These are phyloP conservation scores for Violaceomyces palustris DNA, from an alignment of 1,284 basidiomycete species.

Conservation along the genomic window DNA sequence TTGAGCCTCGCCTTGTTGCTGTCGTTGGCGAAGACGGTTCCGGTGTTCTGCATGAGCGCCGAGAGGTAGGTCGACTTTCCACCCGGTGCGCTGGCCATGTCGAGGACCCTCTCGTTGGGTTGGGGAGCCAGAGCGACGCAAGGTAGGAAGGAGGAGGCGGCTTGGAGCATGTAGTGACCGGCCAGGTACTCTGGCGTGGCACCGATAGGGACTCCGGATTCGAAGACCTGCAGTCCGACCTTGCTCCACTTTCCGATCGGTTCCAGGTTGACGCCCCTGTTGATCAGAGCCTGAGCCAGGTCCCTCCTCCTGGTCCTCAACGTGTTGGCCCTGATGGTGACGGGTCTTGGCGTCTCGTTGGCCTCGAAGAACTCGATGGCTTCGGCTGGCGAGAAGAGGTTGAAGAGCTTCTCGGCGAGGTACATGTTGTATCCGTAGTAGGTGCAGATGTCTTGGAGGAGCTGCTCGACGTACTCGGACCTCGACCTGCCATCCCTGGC, in stretches of 20 bases:
- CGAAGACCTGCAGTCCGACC: conserved; percentile 95
- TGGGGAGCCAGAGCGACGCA: conserved; percentile 92
- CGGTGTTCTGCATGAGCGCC: conserved; percentile 86
- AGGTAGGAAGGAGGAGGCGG: conserved; percentile 97
- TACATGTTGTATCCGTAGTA: conserved; percentile 99
- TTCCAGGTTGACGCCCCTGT: conserved; percentile 84
- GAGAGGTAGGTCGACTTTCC: conserved; percentile 77
- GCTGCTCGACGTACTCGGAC: conserved; percentile 80
- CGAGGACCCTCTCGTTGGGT: conserved; percentile 86
- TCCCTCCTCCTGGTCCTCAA: conserved; percentile 87
- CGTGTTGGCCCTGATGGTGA: conserved; percentile 97
- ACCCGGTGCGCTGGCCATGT: conserved; percentile 98
- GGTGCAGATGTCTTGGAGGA: conserved; percentile 63
- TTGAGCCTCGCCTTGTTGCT: conserved; percentile 91
- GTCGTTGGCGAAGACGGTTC: conserved; percentile 97
- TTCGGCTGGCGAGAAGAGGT: conserved; percentile 87
- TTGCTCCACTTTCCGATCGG: conserved; percentile 99
- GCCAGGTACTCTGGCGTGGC: conserved; percentile 98
- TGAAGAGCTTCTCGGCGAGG: conserved; percentile 88
- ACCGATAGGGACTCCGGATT: conserved; percentile 83
- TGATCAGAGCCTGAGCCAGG: conserved; percentile 88
- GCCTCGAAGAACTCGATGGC: conserved; percentile 93
- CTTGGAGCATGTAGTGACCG: conserved; percentile 99
- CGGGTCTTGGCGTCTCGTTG: conserved; percentile 90
- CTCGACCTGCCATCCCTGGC: conserved; percentile 62